Conservation (phyloP, 75 land plant genomes). For the Pinus albicaulis region DNA sequence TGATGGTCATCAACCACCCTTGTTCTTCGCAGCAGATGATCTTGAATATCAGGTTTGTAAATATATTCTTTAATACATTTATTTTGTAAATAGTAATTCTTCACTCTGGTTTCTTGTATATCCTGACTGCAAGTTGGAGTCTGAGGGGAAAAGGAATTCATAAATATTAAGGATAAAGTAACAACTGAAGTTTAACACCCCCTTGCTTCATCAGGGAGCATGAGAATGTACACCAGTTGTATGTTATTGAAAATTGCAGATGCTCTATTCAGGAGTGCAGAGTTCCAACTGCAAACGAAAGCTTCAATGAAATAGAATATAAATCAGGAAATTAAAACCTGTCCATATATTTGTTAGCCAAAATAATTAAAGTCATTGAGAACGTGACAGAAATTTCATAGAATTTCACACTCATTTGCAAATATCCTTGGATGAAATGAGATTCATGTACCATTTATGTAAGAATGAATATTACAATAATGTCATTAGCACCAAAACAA, state of each 20-base stretch:
- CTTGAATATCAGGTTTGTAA: slow-evolving; percentile 79
- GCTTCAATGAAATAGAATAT: no score
- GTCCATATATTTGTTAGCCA: no score
- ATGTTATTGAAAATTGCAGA: no score
- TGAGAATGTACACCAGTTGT: background rate
- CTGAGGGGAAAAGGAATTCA: background rate
- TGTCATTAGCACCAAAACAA: no score
- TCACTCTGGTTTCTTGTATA: background rate
- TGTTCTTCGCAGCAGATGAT: slow-evolving; percentile 93
- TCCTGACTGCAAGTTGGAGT: background rate
- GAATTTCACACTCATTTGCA: background rate
- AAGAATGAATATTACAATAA: no score
- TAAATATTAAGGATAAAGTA: background rate
- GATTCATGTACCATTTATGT: no score
- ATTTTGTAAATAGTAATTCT: background rate
- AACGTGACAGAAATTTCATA: background rate
- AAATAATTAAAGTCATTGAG: no score
- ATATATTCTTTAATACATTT: background rate
- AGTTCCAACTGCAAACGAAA: no score
- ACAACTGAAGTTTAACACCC: background rate
- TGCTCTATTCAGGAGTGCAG: no score
- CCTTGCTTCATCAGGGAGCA: no score
- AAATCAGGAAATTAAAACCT: no score
- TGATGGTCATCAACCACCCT: slow-evolving; percentile 59
- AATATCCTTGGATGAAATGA: background rate